Evolutionary conservation across 2,329 filamentous ascomycete genomes (phyloP).

Genomic region (Aspergillus ibericus): DNA sequence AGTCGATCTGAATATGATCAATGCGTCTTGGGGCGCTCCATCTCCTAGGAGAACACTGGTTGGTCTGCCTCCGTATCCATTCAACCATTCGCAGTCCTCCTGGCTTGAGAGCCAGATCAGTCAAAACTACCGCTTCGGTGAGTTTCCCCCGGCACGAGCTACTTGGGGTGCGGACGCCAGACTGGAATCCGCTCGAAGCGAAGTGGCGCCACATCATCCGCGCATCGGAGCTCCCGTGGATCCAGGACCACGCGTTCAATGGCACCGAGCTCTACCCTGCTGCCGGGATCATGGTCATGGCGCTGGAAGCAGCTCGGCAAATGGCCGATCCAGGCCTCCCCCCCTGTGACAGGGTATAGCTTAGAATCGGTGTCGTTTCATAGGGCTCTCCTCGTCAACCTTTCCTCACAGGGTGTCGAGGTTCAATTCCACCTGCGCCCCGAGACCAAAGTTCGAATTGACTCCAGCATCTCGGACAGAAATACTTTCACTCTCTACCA

Average conservation of each 20-base stretch:
- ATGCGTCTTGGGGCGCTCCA: too few species aligned
- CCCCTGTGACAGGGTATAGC: too few species aligned
- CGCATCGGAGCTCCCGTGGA: conserved; percentile 31
- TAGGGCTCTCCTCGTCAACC: neutral
- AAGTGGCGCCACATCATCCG: conserved; percentile 30
- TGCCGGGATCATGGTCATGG: neutral
- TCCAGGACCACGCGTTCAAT: conserved; percentile 26
- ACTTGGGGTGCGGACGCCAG: conserved; percentile 13
- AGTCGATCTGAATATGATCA: too few species aligned
- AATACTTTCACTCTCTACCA: neutral
- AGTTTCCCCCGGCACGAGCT: conserved; percentile 16
- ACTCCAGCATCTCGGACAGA: neutral
- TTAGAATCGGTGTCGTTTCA: too few species aligned
- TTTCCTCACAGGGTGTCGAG: neutral
- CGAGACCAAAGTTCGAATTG: neutral
- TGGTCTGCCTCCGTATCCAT: conserved; percentile 19
- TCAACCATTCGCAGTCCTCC: conserved; percentile 11
- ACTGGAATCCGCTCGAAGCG: conserved; percentile 16
- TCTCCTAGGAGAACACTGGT: neutral
- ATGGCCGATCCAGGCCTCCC: neutral
- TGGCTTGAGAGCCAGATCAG: conserved; percentile 15
- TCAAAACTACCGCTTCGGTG: conserved; percentile 5
- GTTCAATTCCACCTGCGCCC: neutral
- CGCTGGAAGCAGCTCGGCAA: neutral
- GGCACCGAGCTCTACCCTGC: neutral